Percentiles rank a stretch among this genome's conserved stretches.
Conservation (phyloP, 148 eudicot species). For the Silene conica region DNA sequence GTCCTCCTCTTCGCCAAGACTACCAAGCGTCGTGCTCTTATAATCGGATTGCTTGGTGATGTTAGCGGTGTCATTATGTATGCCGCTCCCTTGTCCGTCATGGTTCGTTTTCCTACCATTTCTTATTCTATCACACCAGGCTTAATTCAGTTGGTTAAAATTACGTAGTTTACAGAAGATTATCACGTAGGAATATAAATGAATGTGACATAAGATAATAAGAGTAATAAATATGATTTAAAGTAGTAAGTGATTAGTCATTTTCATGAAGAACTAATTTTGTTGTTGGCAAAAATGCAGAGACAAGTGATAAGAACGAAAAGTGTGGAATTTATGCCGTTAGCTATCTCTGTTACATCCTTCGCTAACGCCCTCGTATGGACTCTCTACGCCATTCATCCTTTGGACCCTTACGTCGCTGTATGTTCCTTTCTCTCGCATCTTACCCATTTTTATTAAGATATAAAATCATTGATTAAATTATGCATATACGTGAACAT, state of each 20-base stretch:
- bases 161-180: no score
- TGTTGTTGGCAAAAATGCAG: constrained; percentile 20
- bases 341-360: constrained; percentile 40
- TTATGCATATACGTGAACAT: no score
- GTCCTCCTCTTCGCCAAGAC: constrained; percentile 41
- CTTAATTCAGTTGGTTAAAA: no score
- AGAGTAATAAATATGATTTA: no score
- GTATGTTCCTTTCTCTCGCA: constrained; percentile 22
- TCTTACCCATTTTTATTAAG: neutral
- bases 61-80: constrained; percentile 63
- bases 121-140: no score
- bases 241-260: no score
- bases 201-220: neutral
- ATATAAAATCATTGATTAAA: no score
- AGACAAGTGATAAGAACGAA: constrained; percentile 37
- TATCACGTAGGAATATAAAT: neutral
- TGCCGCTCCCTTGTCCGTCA: constrained; percentile 69
- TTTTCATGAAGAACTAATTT: neutral
- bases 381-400: constrained; percentile 40
- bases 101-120: constrained; percentile 38
- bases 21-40: constrained; percentile 37
- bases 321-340: constrained; percentile 61
- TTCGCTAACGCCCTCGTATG: constrained; percentile 40
- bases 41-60: constrained; percentile 60
- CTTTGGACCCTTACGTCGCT: constrained; percentile 38